Conservation (phyloP, 2,329 filamentous ascomycete species). For the Aspergillaceae sp. region DNA sequence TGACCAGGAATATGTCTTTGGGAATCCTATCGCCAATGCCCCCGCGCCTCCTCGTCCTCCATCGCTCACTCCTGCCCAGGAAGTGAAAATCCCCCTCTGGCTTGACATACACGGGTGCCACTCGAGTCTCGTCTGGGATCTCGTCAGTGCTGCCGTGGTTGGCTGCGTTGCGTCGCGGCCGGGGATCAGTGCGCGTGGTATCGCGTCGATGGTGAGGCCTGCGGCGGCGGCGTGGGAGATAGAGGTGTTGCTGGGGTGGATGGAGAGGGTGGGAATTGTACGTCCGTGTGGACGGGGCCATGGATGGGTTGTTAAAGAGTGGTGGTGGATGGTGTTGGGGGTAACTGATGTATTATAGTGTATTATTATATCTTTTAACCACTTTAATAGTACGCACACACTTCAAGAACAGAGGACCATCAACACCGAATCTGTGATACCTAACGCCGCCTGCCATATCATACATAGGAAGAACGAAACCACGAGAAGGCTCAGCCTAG, state of each 20-base stretch:
- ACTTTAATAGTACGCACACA: no score
- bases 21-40: conserved; percentile 25
- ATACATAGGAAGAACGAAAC: no score
- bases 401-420: no score
- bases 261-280: conserved; percentile 20
- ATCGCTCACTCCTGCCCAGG: conserved; percentile 7
- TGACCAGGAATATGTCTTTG: conserved; percentile 28
- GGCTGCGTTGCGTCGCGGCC: conserved; percentile 35
- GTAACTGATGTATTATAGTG: background rate
- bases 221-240: conserved; percentile 37
- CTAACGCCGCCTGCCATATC: no score
- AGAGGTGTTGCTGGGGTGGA: conserved; percentile 33
- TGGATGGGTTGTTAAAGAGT: conserved; percentile 29
- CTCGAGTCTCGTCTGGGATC: conserved; percentile 33
- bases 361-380: background rate
- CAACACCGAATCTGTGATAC: no score
- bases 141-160: conserved; percentile 33
- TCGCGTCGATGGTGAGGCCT: conserved; percentile 32
- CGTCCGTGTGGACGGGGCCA: background rate
- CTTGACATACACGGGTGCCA: conserved; percentile 39
- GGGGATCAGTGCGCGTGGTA: conserved; percentile 26
- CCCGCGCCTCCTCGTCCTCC: conserved; percentile 18
- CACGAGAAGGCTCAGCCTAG: background rate
- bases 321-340: conserved; percentile 35
- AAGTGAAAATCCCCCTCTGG: conserved; percentile 39